A percentile compares a stretch with the other conserved stretches of the same genome.
Evolutionary conservation across 352 stramenopile species (phyloP).

Genomic region (Phytophthora pseudosyringae): DNA sequence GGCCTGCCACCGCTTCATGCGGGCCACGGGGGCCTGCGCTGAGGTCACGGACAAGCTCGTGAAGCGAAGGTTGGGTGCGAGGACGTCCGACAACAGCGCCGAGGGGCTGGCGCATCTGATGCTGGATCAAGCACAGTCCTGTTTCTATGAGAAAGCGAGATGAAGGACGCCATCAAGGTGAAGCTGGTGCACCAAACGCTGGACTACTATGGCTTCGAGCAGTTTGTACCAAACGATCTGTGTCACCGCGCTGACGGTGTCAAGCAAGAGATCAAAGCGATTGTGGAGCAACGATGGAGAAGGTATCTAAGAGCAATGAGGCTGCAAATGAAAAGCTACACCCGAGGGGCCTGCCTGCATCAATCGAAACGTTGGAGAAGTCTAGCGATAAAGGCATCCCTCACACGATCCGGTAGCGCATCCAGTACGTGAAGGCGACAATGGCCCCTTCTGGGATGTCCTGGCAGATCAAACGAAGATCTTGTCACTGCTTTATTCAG

Average conservation of each 20-base stretch:
- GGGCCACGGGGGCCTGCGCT: conserved; percentile 74
- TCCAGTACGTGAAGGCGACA: conserved; percentile 53
- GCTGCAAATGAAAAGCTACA: conserved; percentile 57
- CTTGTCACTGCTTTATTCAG: conserved; percentile 48
- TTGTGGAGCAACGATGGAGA: conserved; percentile 50
- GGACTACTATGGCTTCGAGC: conserved; percentile 70
- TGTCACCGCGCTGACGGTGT: conserved; percentile 49
- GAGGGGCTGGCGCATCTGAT: conserved; percentile 80
- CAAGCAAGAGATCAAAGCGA: conserved; percentile 54
- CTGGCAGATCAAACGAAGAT: conserved; percentile 34
- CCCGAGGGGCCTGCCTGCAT: conserved; percentile 65
- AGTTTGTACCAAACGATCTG: conserved; percentile 68
- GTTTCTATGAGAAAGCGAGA: conserved; percentile 92
- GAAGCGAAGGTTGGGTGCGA: conserved; percentile 41
- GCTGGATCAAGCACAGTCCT: conserved; percentile 90
- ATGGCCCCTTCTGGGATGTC: conserved; percentile 26
- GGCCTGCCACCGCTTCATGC: conserved; percentile 87
- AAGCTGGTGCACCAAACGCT: conserved; percentile 84
- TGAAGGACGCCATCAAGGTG: conserved; percentile 83
- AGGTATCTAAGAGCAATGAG: conserved; percentile 62
- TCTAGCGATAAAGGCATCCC: conserved; percentile 67
- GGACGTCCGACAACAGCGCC: conserved; percentile 64
- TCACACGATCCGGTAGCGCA: conserved; percentile 56
- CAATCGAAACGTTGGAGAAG: conserved; percentile 81
- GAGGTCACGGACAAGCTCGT: conserved; percentile 65